Evolutionary conservation across 2,329 filamentous ascomycete species (phyloP), one percentile per base, ranked within the genome.

Genomic region (Xylariaceae sp.): DNA sequence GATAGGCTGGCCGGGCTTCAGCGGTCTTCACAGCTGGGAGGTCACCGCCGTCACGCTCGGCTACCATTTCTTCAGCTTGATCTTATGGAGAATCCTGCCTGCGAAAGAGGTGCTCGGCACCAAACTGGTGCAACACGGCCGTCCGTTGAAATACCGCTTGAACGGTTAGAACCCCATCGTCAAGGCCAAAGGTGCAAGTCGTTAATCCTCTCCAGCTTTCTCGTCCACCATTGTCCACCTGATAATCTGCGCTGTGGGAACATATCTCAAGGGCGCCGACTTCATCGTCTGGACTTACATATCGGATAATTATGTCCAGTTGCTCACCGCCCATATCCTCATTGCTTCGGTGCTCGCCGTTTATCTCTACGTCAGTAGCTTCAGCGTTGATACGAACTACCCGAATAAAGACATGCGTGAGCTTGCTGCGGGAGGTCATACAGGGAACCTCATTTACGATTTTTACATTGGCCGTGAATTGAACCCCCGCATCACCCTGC

Each of bases 391-490:
- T 69, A 73, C 84, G n/a, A 84, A 83, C 44, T 60, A 63, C 32
- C 57, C 61, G 15, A 90, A 95, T 69, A 76, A 80, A 16, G 80
- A 86, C 46, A 76, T 81, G 60, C 88, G 92, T 41, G 87, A 95
- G 69, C 80, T 97, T 7, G 92, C 92, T 0, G 83, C 83, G 1
- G 91, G 92, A 34, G 92, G 91, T 15, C 81, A 87, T 66, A 85
- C 84, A 0, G 92, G 92, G 55, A 96, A 95, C 70, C 74, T 90
- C 59, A 73, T 97, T 34, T 96, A 97, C 71, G 92, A 97, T 72
- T 97, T 91, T 84, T 97, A 91, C 74, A 96, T 97, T 60, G 92
- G 92, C 16, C 89, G 92, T 32, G 92, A 97, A 72, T 83, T 97
- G 59, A 97, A 97, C 72, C 92, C 92, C 1, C 89, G 92, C 47